Base-by-base conservation (phyloP, 371 early-diverging fungal species). In the Mucor indicus region DNA sequence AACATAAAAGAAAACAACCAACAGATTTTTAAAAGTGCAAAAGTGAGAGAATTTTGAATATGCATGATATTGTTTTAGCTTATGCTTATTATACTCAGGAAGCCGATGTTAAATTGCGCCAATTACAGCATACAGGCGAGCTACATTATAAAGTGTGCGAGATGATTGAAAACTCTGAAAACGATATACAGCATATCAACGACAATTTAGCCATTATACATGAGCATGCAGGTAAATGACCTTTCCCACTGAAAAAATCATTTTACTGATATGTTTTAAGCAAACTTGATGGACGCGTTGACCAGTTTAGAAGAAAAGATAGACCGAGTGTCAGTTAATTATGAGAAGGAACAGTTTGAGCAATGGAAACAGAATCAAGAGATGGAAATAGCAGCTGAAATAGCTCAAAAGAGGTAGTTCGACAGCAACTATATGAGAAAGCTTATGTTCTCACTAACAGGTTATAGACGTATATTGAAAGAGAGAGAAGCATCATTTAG, bases 361-460 rank as follows among this genome's bases (percentile, higher is more conserved):
- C 36, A 40, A 37, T 75, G 75, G 75, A 75, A 71, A 32, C 15
- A 53, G 32, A 19, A 49, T 13, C 39, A 50, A 32, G 54, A 49
- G 21, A 25, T 30, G 20, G 47, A 39, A 16, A 22, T 56, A 8
- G 37, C 43, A 22, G 21, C 23, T 2, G 22, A 42, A 22, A 30
- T 38, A n/a, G 35, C 30, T 13, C 46, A 33, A 33, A 61, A 30
- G 32, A 44, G 20, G 44, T 32, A 15, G 35, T 22, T 10, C 31
- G 13, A 25, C n/a, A 30, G 5, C 21, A 19, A 29, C 29, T 23
- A 20, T 4, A 38, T 31, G 1, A 27, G 24, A 38, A 20, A 16
- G 36, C 29, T 25, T 10, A 33, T 15, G 19, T 17, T 13, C 20
- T 27, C 6, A 16, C 31, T 0, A 6, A 25, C 35, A 4, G 6